These are phyloP conservation scores for Candida coquimbonensis DNA, from an alignment of 805 yeast species.

Conservation along the genomic window DNA sequence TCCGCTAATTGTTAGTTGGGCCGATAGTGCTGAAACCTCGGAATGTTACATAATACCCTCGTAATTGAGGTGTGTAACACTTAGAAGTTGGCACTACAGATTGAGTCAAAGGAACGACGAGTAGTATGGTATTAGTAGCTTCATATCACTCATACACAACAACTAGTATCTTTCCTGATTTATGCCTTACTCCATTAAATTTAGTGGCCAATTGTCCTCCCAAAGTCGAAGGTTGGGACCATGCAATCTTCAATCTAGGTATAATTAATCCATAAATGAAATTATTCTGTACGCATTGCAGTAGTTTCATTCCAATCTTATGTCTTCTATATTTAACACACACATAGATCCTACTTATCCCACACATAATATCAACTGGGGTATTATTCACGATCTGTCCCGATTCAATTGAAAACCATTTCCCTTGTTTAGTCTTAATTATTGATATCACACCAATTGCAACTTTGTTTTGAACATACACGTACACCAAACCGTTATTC, in stretches of 20 bases:
- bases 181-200: conserved; percentile 51
- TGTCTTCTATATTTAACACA: conserved; percentile 36
- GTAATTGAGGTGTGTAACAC: no score
- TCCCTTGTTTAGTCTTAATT: conserved; percentile 38
- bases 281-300: conserved; percentile 36
- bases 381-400: conserved; percentile 44
- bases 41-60: no score
- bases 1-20: no score
- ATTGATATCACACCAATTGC: conserved; percentile 54
- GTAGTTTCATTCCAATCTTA: conserved; percentile 42
- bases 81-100: no score
- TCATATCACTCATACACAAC: no score
- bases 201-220: conserved; percentile 54
- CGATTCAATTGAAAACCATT: conserved; percentile 55
- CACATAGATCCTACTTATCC: conserved; percentile 45
- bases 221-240: conserved; percentile 66
- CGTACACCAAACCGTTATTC: conserved; percentile 38
- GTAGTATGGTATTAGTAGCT: no score
- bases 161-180: conserved; percentile 33
- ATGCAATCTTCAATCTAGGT: conserved; percentile 41
- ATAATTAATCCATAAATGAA: conserved; percentile 44
- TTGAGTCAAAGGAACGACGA: no score
- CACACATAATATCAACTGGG: conserved; percentile 27
- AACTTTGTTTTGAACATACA: conserved; percentile 36
- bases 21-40: no score